A percentile compares a stretch with the other conserved stretches of the same genome.
These are phyloP conservation scores for Colletotrichum siamense DNA, from an alignment of 2,329 filamentous ascomycete species.

Conservation along the genomic window DNA sequence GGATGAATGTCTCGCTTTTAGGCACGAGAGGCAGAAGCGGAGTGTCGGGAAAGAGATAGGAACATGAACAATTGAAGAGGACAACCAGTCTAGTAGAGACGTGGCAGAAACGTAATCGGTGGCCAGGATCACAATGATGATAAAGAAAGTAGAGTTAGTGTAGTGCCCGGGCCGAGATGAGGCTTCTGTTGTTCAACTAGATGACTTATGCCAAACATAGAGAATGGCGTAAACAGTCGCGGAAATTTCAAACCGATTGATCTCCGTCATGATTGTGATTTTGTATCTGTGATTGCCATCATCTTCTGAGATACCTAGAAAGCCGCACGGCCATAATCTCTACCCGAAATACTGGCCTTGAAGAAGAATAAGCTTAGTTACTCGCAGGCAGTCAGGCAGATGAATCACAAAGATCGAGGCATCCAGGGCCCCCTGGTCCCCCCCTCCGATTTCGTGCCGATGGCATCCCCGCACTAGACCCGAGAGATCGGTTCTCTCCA, in stretches of 20 bases:
- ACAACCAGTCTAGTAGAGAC: accelerated
- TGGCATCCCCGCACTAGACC: neutral
- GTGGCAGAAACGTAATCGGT: neutral
- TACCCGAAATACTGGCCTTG: neutral
- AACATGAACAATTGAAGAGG: neutral
- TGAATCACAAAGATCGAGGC: neutral
- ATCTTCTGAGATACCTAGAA: neutral
- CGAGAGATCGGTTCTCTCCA: neutral
- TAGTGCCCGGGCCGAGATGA: neutral
- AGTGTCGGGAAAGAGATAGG: neutral
- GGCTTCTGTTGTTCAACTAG: neutral
- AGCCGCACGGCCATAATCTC: neutral
- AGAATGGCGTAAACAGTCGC: neutral
- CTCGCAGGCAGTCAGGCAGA: neutral
- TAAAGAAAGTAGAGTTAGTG: accelerated
- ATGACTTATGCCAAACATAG: neutral
- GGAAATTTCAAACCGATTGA: neutral
- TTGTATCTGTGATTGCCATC: neutral
- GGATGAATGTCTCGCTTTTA: neutral
- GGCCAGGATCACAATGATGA: neutral
- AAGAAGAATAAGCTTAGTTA: accelerated
- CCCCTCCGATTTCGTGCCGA: neutral
- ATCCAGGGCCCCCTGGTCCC: neutral
- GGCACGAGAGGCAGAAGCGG: accelerated
- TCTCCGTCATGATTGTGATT: too few relatives aligned